Base-by-base conservation (phyloP, 2,329 filamentous ascomycete species). In the Neoscytalidium dimidiatum region DNA sequence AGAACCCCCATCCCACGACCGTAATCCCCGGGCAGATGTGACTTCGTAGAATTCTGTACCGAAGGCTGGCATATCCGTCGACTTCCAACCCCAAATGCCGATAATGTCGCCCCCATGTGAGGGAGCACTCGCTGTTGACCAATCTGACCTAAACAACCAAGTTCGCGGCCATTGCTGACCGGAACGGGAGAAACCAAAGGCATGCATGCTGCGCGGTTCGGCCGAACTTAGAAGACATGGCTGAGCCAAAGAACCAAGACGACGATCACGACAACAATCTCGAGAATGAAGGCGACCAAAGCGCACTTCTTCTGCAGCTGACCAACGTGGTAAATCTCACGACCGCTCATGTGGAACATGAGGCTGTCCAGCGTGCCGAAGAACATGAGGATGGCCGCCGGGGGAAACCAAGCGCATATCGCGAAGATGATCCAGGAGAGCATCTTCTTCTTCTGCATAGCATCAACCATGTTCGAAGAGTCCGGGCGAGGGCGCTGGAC, bases 351-450 rank as follows among this genome's bases (percentile, higher is more conserved):
- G 26, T 64, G 51, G 38, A 53, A 53, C 51, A 57, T 64, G 29
- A 64, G n/a, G 38, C 28, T 14, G 41, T 64, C 51, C n/a, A 64
- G 29, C 5, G 23, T 17, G 5, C 62, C 62, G 2, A 57, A 14
- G 51, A 57, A 64, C 7, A 64, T 6, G 8, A 58, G 51, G 14
- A 64, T 17, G 23, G 51, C 51, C 7, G 21, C 29, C 14, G 62
- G 62, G 9, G 38, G 51, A n/a, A 64, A 64, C 51, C 51, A 57
- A 13, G 41, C 51, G 14, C 51, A 48, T 9, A 49, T 38, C 3
- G 31, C 51, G 52, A 64, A 57, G 43, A 64, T 58, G 7, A 38
- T 14, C 62, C 62, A 64, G 9, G 62, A 64, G 2, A 57, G 28
- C 4, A 13, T 28, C 5, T 49, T 41, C 51, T 64, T 57, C n/a